Base-by-base conservation (phyloP, 768 basidiomycete genomes). In the Psilocybe subaeruginosa region DNA sequence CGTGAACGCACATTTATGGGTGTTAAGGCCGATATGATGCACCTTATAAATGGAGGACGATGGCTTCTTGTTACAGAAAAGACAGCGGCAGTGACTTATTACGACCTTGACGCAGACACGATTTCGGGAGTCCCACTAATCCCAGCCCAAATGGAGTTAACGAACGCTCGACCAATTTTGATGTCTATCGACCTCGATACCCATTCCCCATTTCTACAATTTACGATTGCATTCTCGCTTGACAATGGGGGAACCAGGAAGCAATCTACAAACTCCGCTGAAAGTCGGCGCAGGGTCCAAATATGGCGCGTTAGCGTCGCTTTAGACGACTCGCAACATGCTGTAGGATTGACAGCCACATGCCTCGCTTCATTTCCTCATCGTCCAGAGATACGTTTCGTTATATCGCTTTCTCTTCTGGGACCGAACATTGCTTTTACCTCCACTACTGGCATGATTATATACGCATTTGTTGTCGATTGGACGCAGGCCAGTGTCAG, bases 1-100 rank as follows among this genome's bases (percentile, higher is more conserved):
- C 53, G 59, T 2, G 41, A 60, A 46, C 43, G 59, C 6, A 37
- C 33, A 16, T 30, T 60, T n/a, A 27, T 3, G 17, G 43, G 2
- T 30, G 19, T 12, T 9, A 35, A 8, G 12, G 30, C n/a, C 30
- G 35, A 27, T 46, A 35, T 2, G 30, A 41, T 49, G 17, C 47
- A 55, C 33, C 37, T 60, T 3, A 8, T 60, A 7, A 35, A 55
- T 30, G 53, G 59, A 5, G 59, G 53, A 4, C 43, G 59, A 31
- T 60, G 59, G 59, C 37, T 55, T 1, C 51, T 60, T 7, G 33
- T 48, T 17, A 46, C 45, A 3, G 35, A 23, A 3, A 19, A 41
- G 2, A 47, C 19, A 11, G 59, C 29, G n/a, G 41, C 43, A 23
- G 54, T 55, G 53, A 54, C 47, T 19, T 60, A 60, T 9, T 53